These are phyloP conservation scores for Cucumis hystrix DNA, from an alignment of 306 rosid genomes.

Conservation along the genomic window DNA sequence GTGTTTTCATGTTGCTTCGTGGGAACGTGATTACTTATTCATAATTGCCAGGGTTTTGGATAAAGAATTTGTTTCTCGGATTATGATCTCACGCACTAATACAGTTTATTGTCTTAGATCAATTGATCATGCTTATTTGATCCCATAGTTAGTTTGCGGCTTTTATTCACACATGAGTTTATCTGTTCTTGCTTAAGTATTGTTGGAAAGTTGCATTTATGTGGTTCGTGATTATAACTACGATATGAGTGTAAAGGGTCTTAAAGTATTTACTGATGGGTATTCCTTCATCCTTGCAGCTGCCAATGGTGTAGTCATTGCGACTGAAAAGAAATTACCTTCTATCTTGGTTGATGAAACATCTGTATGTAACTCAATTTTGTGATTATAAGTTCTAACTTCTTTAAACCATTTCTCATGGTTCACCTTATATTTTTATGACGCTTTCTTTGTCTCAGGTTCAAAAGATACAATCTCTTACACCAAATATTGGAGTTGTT, in stretches of 20 bases:
- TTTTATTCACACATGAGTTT: too few relatives aligned
- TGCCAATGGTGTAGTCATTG: constrained; percentile 93
- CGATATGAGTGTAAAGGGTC: neutral
- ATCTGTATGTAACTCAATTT: constrained; percentile 40
- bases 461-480: constrained; percentile 70
- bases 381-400: neutral
- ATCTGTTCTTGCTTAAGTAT: neutral
- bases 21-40: neutral
- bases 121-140: neutral
- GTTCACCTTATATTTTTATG: neutral
- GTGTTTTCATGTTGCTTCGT: neutral
- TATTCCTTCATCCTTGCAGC: constrained; percentile 32
- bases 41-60: neutral
- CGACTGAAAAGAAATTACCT: constrained; percentile 93
- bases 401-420: neutral
- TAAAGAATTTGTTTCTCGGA: neutral
- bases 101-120: neutral
- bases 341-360: constrained; percentile 91
- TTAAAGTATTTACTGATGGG: neutral
- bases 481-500: constrained; percentile 92
- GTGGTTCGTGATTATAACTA: neutral
- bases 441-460: constrained; percentile 40
- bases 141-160: neutral
- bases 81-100: neutral
- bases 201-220: neutral